Conservation (phyloP, 768 basidiomycete species). For the Russula sp. region DNA sequence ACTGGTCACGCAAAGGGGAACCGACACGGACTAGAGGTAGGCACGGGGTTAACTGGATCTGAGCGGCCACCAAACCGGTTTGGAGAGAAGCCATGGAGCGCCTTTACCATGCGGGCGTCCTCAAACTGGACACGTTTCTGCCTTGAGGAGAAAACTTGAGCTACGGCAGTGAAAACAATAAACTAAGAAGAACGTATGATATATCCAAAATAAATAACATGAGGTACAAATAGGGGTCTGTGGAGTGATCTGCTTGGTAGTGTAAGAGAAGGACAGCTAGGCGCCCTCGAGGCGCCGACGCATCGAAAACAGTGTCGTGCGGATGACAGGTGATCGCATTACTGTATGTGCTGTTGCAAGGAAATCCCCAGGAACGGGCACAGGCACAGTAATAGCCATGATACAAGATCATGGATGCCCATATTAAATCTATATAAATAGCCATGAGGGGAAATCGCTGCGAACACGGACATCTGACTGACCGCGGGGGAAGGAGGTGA, state of each 20-base stretch:
- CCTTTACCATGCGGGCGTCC: neutral
- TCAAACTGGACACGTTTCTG: neutral
- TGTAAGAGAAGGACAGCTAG: neutral
- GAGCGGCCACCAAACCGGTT: neutral
- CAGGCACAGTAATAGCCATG: neutral
- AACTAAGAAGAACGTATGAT: neutral
- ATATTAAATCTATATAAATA: neutral
- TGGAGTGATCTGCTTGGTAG: neutral
- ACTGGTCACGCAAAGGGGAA: neutral
- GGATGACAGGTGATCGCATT: neutral
- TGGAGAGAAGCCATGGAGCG: too few species aligned
- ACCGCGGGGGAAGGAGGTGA: neutral
- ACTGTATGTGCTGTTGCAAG: neutral
- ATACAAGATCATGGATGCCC: neutral
- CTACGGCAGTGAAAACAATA: neutral
- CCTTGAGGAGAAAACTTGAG: neutral
- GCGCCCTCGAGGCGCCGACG: slow-evolving; percentile 1
- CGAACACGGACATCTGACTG: too few species aligned
- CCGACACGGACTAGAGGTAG: neutral
- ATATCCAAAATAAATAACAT: neutral
- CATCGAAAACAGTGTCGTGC: neutral
- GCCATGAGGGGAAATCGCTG: neutral
- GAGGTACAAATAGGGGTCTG: neutral
- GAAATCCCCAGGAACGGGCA: neutral
- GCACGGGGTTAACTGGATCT: neutral